Evolutionary conservation across 2,329 filamentous ascomycete genomes (phyloP).

Genomic region (Talaromyces islandicus): DNA sequence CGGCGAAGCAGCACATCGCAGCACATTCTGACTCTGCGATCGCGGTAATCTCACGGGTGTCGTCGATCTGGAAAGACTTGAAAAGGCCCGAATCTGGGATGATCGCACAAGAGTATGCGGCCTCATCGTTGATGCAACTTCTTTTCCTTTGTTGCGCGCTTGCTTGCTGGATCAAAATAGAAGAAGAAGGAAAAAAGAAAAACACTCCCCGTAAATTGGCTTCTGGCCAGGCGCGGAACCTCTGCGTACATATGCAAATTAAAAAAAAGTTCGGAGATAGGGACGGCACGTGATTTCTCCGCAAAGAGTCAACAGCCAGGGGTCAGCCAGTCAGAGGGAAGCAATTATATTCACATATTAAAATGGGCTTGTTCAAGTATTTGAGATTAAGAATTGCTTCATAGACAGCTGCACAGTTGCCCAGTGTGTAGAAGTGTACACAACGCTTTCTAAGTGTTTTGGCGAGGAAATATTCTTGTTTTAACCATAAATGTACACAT

Average conservation of each 20-base stretch:
- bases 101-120: constrained; percentile 36
- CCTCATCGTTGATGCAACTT: constrained; percentile 30
- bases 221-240: not conserved
- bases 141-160: not conserved
- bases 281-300: constrained; percentile 11
- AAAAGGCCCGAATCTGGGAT: constrained; percentile 29
- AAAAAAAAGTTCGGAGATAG: constrained; percentile 13
- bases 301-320: constrained; percentile 4
- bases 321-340: constrained; percentile 4
- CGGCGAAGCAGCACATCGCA: constrained; percentile 35
- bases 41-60: constrained; percentile 24
- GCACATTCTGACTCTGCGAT: constrained; percentile 29
- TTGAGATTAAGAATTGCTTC: not conserved
- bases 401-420: not conserved
- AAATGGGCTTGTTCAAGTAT: not conserved
- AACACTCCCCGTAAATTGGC: not conserved
- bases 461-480: not conserved
- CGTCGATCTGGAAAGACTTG: constrained; percentile 26
- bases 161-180: not conserved
- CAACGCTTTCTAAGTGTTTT: not conserved
- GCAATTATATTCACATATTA: not conserved
- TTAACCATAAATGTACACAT: not conserved
- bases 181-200: no score
- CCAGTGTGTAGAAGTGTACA: not conserved
- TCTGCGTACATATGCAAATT: not conserved